Evolutionary conservation across 75 land plant genomes (phyloP), one percentile per base, ranked within the genome.

Genomic region (Chamaecyparis obtusa): DNA sequence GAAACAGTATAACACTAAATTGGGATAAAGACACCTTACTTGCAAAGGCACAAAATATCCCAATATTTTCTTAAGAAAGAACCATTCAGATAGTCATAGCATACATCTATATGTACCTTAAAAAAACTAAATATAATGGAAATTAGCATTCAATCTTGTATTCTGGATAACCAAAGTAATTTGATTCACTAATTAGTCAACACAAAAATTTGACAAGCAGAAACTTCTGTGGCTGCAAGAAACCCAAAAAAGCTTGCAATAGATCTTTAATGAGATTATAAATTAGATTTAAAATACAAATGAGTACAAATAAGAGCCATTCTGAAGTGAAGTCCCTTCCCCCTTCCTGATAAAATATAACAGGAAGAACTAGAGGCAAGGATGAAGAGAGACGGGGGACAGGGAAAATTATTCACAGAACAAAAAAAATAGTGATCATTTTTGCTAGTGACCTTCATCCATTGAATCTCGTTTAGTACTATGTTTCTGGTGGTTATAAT

Each of bases 361-460:
- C 3, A n/a, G 33, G n/a, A 7, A n/a, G 32, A 30, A 81, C 14
- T 9, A 4, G 49, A 81, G 83, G 51, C 21, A 81, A 81, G 49
- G 83, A 49, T 81, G 32, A 44, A 39, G 83, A 81, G 10, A 39
- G n/a, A n/a, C n/a, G n/a, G 21, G 43, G 46, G 81, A 19, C 44
- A 21, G 39, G 81, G 39, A 24, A 78, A 78, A 64, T 21, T 64
- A 64, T 78, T 78, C 39, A 9, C 44, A 41, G 43, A 24, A 78
- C 9, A 39, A 19, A 78, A 11, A 10, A 49, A 78, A 78, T 37
- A 78, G 7, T 72, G 36, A 72, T 41, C n/a, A 32, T 43, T 43
- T 84, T 27, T 55, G 33, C 37, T 84, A 56, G 33, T 84, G 85
- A 60, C 86, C 57, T 85, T 94, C 95, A 55, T 94, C 95, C 95